Evolutionary conservation across 208 protist genomes (phyloP), one percentile per base, ranked within the genome.

Genomic region (Angomonas deanei): DNA sequence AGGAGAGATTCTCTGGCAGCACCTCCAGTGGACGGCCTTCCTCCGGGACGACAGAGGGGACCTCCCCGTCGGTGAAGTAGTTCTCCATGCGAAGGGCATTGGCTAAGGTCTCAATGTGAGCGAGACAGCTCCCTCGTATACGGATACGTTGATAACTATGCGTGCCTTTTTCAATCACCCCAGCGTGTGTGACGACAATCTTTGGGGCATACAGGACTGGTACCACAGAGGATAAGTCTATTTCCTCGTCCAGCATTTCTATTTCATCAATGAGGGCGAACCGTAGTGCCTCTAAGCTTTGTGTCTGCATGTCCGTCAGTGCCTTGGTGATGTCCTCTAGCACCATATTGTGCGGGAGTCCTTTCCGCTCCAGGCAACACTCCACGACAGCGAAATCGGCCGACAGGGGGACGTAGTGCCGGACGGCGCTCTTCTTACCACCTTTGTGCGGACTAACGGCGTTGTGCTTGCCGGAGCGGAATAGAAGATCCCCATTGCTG

Each of bases 151-250:
- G 88, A 58, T 86, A 94, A 33, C 82, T 79, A 63, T 91, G 84
- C 10, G 80, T 86, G n/a, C 83, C 78, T 23, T 82, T 79, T 39
- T 94, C 88, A 54, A 94, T 81, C 21, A 84, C 69, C 17, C 88
- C 88, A 0, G 88, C 83, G 46, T 94, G 84, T 4, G 84, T 88
- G 2, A 94, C 72, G n/a, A 83, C 71, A 5, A 94, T 57, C 48
- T 84, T 88, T 10, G 88, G 88, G n/a, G 86, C 77, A 66, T 94
- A 94, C 28, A 94, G 61, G 0, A 94, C 82, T 0, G 88, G 84
- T n/a, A 86, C 66, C 28, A 91, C 48, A n/a, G 56, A 30, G n/a
- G 48, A 28, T 6, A 54, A 28, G 55, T 36, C 30, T 15, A 23
- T 47, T 33, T 56, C 59, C 49, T 61, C 50, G 36, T 46, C 53